Evolutionary conservation across 2,329 filamentous ascomycete genomes (phyloP).

Genomic region (Colletotrichum plurivorum): DNA sequence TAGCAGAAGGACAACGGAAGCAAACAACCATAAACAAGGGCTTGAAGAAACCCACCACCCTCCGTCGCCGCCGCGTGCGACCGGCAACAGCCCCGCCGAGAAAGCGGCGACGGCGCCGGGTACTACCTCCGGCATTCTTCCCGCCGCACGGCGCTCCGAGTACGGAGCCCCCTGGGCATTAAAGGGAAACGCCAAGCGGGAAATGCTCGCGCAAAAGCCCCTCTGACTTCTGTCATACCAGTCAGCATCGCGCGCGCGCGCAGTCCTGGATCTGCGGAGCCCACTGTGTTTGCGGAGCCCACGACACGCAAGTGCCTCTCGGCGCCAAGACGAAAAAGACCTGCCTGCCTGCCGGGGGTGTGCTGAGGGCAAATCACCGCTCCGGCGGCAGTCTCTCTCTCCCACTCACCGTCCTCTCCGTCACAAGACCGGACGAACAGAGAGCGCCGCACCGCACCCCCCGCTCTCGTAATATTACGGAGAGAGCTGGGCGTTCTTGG

Average conservation of each 20-base stretch:
- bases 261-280: background rate
- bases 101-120: background rate
- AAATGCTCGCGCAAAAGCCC: slow-evolving; percentile 11
- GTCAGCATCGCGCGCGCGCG: background rate
- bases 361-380: too few relatives aligned
- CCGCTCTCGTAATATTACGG: too few relatives aligned
- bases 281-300: slow-evolving; percentile 5
- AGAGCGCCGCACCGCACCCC: too few relatives aligned
- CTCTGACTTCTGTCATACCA: background rate
- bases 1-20: background rate
- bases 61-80: slow-evolving; percentile 21
- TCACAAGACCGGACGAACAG: too few relatives aligned
- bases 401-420: too few relatives aligned
- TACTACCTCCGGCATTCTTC: background rate
- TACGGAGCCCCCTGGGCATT: background rate
- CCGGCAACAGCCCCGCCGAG: slow-evolving; percentile 31
- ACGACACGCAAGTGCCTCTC: slow-evolving; percentile 19
- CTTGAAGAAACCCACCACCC: background rate
- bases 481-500: slow-evolving; percentile 14
- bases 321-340: slow-evolving; percentile 14
- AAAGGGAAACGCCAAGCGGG: slow-evolving; percentile 22
- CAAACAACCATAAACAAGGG: background rate
- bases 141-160: too few relatives aligned
- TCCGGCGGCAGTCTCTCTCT: too few relatives aligned
- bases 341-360: too few relatives aligned